phyloP scores from a whole-genome alignment of 2,329 filamentous ascomycete species.

The Plectosphaerella plurivora region DNA sequence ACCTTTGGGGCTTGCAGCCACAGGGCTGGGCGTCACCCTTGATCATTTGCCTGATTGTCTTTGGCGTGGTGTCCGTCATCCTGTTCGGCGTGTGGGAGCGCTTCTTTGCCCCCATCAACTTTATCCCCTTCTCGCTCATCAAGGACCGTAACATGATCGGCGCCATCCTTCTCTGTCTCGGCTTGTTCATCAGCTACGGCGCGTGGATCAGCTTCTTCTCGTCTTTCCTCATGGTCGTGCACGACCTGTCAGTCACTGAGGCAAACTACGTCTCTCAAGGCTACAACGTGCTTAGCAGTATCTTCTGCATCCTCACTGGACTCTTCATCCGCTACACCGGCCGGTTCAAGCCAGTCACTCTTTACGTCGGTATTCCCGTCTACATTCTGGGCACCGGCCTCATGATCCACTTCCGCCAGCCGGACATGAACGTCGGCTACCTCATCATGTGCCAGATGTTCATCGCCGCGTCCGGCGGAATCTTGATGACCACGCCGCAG shows the following conservation, averaged over 20 bases:
- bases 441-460: slow-evolving; percentile 31
- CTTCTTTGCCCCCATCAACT: slow-evolving; percentile 41
- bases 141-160: slow-evolving; percentile 16
- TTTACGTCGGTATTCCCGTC: slow-evolving; percentile 22
- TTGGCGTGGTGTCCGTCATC: slow-evolving; percentile 49
- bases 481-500: slow-evolving; percentile 53
- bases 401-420: slow-evolving; percentile 28
- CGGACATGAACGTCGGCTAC: slow-evolving; percentile 22
- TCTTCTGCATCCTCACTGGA: slow-evolving; percentile 32
- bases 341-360: slow-evolving; percentile 23
- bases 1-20: slow-evolving; percentile 32
- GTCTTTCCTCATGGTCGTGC: slow-evolving; percentile 33
- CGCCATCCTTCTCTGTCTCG: slow-evolving; percentile 14
- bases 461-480: slow-evolving; percentile 32
- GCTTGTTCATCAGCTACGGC: slow-evolving; percentile 20
- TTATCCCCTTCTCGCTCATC: slow-evolving; percentile 38
- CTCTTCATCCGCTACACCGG: slow-evolving; percentile 24
- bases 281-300: slow-evolving; percentile 29
- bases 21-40: slow-evolving; percentile 37
- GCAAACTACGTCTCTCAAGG: slow-evolving; percentile 24
- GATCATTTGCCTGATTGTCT: slow-evolving; percentile 44
- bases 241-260: slow-evolving; percentile 18
- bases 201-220: slow-evolving; percentile 32
- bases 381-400: slow-evolving; percentile 17
- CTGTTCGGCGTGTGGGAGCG: slow-evolving; percentile 45